Evolutionary conservation across 345 rosid species (phyloP).

Genomic region (Angophora floribunda): DNA sequence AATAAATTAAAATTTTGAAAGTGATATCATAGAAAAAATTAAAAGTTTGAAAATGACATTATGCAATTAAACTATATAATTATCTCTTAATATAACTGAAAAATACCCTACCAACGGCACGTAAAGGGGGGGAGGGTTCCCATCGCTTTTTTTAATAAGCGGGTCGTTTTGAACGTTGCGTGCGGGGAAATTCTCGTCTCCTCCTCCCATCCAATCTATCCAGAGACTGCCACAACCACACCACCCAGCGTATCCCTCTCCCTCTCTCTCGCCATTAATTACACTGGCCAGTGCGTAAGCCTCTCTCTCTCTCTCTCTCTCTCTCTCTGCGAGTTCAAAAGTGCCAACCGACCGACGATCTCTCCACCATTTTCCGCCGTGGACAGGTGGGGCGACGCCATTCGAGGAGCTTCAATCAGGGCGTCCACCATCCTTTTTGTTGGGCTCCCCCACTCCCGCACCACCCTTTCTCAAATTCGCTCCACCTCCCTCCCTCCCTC

Average conservation of each 20-base stretch:
- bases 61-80: rapidly evolving
- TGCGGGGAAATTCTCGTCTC: background rate
- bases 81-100: background rate
- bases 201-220: background rate
- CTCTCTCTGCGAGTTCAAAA: background rate
- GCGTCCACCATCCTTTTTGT: no score
- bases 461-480: background rate
- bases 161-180: background rate
- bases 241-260: background rate
- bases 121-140: no score
- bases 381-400: background rate
- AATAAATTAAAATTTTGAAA: no score
- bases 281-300: rapidly evolving
- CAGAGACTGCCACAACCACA: background rate
- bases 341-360: background rate
- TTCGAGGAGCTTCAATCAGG: background rate
- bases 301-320: background rate
- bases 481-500: background rate
- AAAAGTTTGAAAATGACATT: background rate
- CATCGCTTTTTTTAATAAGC: background rate
- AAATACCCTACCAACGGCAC: background rate
- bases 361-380: background rate
- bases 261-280: background rate
- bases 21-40: rapidly evolving
- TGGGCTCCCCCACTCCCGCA: background rate